Percentiles rank a stretch among this genome's conserved stretches.
phyloP scores from a whole-genome alignment of 192 early-diverging fungal species.

The Podila minutissima region DNA sequence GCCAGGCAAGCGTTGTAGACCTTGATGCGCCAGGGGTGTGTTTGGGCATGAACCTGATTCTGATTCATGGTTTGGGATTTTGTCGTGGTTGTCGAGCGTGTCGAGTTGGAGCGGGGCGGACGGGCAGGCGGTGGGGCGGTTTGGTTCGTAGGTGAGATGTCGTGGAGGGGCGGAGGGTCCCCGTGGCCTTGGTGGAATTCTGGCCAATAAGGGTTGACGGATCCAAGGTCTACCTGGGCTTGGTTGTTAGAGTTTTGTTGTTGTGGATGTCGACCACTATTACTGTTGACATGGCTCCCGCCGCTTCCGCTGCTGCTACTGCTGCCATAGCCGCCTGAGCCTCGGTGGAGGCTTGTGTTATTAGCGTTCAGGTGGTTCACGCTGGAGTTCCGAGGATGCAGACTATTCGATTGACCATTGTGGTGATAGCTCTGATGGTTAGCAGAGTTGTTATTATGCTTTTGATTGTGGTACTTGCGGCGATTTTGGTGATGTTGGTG shows the following conservation, averaged over 20 bases:
- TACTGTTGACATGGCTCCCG: not conserved
- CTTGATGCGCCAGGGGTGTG: slow-evolving; percentile 53
- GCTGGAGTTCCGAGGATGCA: not conserved
- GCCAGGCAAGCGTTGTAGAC: slow-evolving; percentile 55
- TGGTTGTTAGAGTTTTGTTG: not conserved
- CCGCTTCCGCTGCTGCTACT: not conserved
- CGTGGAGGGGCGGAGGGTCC: slow-evolving; percentile 7
- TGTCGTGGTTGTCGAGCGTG: not conserved
- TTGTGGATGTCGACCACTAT: not conserved
- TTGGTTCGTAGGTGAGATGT: slow-evolving; percentile 11
- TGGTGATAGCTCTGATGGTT: not conserved
- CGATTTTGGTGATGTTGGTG: not conserved
- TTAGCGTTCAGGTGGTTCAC: not conserved
- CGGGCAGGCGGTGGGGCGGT: not conserved
- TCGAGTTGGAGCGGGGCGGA: not conserved
- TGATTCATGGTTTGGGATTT: slow-evolving; percentile 22
- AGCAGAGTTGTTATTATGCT: not conserved
- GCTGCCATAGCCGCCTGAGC: not conserved
- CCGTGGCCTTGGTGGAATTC: slow-evolving; percentile 18
- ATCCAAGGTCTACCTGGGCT: slow-evolving; percentile 19
- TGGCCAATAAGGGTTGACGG: slow-evolving; percentile 29
- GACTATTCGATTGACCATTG: slow-evolving; percentile 1
- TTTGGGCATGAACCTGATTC: slow-evolving; percentile 46
- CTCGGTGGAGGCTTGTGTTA: not conserved
- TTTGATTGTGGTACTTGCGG: not conserved